Evolutionary conservation across 495 filamentous ascomycete species (phyloP).

Genomic region (Podospora sp.): DNA sequence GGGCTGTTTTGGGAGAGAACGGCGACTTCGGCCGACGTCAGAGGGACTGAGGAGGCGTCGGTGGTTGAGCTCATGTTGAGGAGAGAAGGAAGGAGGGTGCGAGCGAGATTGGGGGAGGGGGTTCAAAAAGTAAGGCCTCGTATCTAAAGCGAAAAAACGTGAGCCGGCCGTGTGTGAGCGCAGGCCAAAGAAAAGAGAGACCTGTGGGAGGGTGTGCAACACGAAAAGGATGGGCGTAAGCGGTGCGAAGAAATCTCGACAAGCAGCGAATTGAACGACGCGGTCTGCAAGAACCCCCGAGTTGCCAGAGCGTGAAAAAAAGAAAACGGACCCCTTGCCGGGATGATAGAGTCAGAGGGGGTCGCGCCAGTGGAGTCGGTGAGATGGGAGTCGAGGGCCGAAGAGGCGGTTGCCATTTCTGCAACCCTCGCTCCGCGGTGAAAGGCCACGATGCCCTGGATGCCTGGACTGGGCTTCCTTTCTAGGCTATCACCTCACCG

Average conservation of each 20-base stretch:
- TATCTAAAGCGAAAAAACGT: slow-evolving; percentile 26
- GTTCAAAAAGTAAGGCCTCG: slow-evolving; percentile 40
- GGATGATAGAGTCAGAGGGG: slow-evolving; percentile 30
- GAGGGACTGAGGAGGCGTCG: slow-evolving; percentile 33
- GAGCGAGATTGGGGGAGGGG: slow-evolving; percentile 12
- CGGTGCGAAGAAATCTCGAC: slow-evolving; percentile 20
- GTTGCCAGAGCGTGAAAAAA: slow-evolving; percentile 26
- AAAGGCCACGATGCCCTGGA: background rate
- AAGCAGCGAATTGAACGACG: slow-evolving; percentile 21
- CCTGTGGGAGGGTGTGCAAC: slow-evolving; percentile 38
- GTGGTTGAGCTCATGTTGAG: slow-evolving; percentile 62
- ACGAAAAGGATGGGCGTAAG: slow-evolving; percentile 32
- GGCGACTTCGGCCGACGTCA: slow-evolving; percentile 26
- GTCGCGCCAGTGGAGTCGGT: slow-evolving; percentile 33
- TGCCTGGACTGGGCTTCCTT: slow-evolving; percentile 17
- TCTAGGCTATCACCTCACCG: slow-evolving; percentile 16
- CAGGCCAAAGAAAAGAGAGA: slow-evolving; percentile 26
- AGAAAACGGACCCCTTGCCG: slow-evolving; percentile 27
- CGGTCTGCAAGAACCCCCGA: slow-evolving; percentile 9
- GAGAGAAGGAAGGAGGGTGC: slow-evolving; percentile 34
- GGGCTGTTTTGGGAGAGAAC: slow-evolving; percentile 19
- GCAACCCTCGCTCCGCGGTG: background rate
- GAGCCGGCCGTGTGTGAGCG: slow-evolving; percentile 17
- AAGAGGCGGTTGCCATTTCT: slow-evolving; percentile 7
- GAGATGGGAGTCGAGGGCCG: slow-evolving; percentile 21